These are phyloP conservation scores for Yarrowia sp. DNA, from an alignment of 805 yeast species.

Conservation along the genomic window DNA sequence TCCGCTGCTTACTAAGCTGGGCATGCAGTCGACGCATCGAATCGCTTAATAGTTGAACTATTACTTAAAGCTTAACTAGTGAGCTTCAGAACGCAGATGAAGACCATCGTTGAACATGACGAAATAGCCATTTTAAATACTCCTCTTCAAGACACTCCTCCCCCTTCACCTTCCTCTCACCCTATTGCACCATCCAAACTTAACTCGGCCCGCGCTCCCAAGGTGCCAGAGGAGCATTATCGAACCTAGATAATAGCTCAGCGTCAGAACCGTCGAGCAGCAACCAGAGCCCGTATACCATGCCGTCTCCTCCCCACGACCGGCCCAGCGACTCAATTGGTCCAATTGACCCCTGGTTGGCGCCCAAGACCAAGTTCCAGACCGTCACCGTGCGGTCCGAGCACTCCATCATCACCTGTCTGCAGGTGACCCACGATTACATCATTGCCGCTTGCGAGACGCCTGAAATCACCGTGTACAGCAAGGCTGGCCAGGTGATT, in stretches of 20 bases:
- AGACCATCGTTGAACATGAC: no score
- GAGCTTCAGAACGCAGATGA: no score
- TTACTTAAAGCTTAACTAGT: no score
- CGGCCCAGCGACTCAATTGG: conserved; percentile 32
- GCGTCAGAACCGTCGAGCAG: conserved; percentile 1
- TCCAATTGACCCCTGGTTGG: conserved; percentile 35
- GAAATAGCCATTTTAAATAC: no score
- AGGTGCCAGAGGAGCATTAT: conserved; percentile 30
- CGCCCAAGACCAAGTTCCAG: conserved; percentile 18
- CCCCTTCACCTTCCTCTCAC: no score
- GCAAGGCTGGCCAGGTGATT: conserved; percentile 53
- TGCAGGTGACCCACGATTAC: conserved; percentile 50
- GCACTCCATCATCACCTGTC: conserved; percentile 53
- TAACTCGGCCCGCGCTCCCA: conserved; percentile 26
- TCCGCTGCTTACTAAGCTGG: no score
- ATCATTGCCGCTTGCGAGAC: conserved; percentile 55
- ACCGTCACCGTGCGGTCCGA: conserved; percentile 45
- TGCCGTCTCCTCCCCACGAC: background rate
- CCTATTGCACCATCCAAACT: conserved; percentile 6
- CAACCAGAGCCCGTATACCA: conserved; percentile 1
- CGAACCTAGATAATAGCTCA: conserved; percentile 36
- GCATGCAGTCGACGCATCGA: no score
- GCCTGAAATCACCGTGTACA: conserved; percentile 54
- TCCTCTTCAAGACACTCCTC: no score
- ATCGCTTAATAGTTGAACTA: no score